phyloP scores from a whole-genome alignment of 768 basidiomycete genomes.

The Suillus decipiens region DNA sequence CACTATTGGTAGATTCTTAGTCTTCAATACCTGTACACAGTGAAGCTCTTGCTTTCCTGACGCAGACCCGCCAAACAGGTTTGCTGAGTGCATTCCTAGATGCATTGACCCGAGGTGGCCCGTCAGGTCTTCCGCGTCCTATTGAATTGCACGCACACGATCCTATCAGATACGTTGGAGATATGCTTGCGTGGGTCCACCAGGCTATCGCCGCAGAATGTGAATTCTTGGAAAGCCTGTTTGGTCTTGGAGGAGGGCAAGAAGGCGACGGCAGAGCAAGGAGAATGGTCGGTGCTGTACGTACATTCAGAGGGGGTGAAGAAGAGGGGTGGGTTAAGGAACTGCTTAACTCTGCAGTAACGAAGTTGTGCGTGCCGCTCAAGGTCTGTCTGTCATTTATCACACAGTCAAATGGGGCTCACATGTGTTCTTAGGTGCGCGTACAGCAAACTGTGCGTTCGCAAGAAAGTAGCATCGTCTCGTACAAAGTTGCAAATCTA shows the following conservation, averaged over 20 bases:
- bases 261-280: conserved; percentile 7
- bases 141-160: conserved; percentile 99
- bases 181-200: conserved; percentile 99
- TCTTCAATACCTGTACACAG: conserved; percentile 33
- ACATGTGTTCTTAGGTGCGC: conserved; percentile 53
- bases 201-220: conserved; percentile 93
- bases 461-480: conserved; percentile 90
- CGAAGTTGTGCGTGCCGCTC: conserved; percentile 85
- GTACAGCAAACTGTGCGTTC: conserved; percentile 93
- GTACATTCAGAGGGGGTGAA: conserved; percentile 54
- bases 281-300: conserved; percentile 77
- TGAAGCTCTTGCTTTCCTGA: conserved; percentile 76
- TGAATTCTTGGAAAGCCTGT: conserved; percentile 89
- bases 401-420: not conserved
- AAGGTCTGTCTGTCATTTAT: conserved; percentile 51
- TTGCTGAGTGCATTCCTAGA: conserved; percentile 82
- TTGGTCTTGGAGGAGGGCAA: conserved; percentile 58
- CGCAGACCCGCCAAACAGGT: conserved; percentile 79
- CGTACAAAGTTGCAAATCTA: conserved; percentile 93
- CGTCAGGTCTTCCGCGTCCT: conserved; percentile 81
- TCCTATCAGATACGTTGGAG: conserved; percentile 93
- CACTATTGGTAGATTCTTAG: not conserved
- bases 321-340: conserved; percentile 81
- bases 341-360: conserved; percentile 79
- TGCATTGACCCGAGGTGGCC: conserved; percentile 87